phyloP scores from a whole-genome alignment of 2,329 filamentous ascomycete species.

The Botrytis elliptica region DNA sequence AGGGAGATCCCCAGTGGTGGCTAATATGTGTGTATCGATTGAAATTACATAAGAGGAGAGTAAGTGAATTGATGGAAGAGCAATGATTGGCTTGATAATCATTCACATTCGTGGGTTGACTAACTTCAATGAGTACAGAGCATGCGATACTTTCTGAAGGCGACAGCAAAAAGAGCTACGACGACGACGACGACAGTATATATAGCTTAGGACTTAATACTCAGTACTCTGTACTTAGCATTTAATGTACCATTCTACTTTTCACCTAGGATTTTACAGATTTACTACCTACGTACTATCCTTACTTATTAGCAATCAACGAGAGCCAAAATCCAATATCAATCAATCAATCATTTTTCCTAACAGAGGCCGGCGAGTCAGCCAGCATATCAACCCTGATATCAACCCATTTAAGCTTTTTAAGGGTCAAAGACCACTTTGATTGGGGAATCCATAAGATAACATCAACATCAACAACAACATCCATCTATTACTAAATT shows the following conservation, averaged over 20 bases:
- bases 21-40: neutral
- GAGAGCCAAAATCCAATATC: neutral
- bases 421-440: neutral
- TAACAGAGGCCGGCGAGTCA: neutral
- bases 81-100: neutral
- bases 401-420: neutral
- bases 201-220: neutral
- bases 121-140: neutral
- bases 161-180: neutral
- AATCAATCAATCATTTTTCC: neutral
- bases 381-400: neutral
- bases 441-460: neutral
- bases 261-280: neutral
- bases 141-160: neutral
- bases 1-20: neutral
- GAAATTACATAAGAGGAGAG: slow-evolving; percentile 12
- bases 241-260: neutral
- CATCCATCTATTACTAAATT: slow-evolving; percentile 1
- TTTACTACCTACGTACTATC: neutral
- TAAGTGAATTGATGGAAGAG: neutral
- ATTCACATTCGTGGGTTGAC: neutral
- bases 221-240: neutral
- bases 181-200: neutral
- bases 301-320: neutral
- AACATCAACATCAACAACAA: neutral